Evolutionary conservation across 805 yeast species (phyloP), one percentile per base, ranked within the genome.

Genomic region (Ogataea glucozyma): DNA sequence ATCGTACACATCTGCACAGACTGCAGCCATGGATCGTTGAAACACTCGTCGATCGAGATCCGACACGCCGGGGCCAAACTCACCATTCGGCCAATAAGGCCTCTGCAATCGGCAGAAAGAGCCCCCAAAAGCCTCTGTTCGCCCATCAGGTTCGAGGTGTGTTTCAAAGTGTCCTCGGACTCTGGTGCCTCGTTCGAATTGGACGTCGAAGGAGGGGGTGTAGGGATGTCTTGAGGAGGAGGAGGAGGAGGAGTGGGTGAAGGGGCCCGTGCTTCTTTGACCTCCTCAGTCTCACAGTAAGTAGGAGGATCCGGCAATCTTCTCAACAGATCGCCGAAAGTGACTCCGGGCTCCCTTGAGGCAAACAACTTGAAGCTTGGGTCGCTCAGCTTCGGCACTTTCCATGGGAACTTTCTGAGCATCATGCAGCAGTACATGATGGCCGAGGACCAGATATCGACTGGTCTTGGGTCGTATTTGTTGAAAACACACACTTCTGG

Each of bases 351-450:
- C 52, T 78, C 83, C 22, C 89, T 78, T 20, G 86, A 78, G 33
- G 91, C 84, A 61, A 87, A 90, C 53, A 87, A 62, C 64, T 85
- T 87, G 68, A 89, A 90, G 48, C 93, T 83, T 53, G 81, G 78
- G 64, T 89, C 97, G 38, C 83, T 72, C 39, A 81, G 64, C 57
- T 87, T 84, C 7, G 97, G 97, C 6, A 88, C 87, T 60, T 88
- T 88, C 97, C 97, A 89, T 7, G 97, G 97, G 67, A 89, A 89
- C 67, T 88, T 85, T 60, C 88, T 84, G 62, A 89, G 71, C 46
- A 87, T 78, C 96, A 89, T 88, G 69, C 97, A 89, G 53, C 95
- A 87, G 65, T 85, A 86, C 37, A 89, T 86, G 46, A 89, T 88
- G 7, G 96, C 96, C 24, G 81, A 81, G 6, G 96, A 86, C 97